Base-by-base conservation (phyloP, 345 rosid genomes). In the Melaleuca quinquenervia region DNA sequence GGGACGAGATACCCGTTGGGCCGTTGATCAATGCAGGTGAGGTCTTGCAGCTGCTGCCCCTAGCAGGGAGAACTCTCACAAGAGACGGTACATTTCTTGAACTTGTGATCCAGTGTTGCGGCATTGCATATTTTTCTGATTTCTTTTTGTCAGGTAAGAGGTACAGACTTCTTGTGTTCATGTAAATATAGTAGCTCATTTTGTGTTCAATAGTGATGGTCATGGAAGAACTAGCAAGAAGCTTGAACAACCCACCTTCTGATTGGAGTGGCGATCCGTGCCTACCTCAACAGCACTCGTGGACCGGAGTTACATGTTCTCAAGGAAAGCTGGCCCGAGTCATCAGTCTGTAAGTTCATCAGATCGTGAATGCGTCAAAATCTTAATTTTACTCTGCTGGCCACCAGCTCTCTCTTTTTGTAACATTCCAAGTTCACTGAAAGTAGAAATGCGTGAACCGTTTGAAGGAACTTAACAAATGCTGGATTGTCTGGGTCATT, bases 181-280 rank as follows among this genome's bases (percentile, higher is more conserved):
- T 70, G 76, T 64, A 64, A 64, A 62, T 62, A 16, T 32, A 70
- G 48, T 70, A 32, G 78, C 24, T 32, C 36, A 70, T 70, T 32
- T 70, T 70, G 78, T 70, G 48, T 70, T 32, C 48, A 8, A 70
- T 70, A 70, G 78, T 70, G 78, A 36, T 32, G 48, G 78, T 6
- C 48, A 70, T 70, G 78, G 78, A 70, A 70, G 78, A 70, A 32
- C 78, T 70, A 32, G 78, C 78, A 95, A 91, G 89, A 85, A 89
- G 86, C 50, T 91, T 96, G 49, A 87, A 90, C 85, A 89, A 92
- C 86, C 95, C 94, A 6, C 98, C 96, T 9, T 50, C 91, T 24
- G 98, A 96, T 89, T 96, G 99, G 99, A 88, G 58, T 2, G 98
- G 98, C 1, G 98, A 97, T 89, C 98, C 99, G 16, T 97, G 99